Evolutionary conservation across 2,329 filamentous ascomycete species (phyloP).

Genomic region (Fusarium acutatum): DNA sequence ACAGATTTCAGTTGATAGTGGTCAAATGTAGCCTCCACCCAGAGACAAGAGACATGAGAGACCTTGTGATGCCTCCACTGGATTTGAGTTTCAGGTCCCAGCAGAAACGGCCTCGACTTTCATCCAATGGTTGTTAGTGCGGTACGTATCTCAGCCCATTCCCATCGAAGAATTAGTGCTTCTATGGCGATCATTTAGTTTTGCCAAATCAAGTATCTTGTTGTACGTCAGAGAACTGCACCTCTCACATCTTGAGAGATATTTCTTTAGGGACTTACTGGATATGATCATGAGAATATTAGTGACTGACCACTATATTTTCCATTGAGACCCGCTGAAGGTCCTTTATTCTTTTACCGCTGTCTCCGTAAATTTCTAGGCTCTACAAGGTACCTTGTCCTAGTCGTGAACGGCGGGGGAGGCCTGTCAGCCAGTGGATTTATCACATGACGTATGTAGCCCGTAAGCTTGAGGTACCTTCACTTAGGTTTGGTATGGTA

Average conservation of each 20-base stretch:
- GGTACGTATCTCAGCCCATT: background rate
- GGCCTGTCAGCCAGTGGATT: conserved; percentile 26
- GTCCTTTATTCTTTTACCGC: background rate
- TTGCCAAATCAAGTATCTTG: background rate
- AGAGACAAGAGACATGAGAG: background rate
- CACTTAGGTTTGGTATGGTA: background rate
- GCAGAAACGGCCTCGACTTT: background rate
- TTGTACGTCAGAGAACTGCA: background rate
- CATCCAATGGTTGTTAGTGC: background rate
- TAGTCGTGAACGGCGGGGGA: conserved; percentile 11
- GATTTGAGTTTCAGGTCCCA: conserved; percentile 8
- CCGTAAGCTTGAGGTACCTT: background rate
- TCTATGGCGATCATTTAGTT: background rate
- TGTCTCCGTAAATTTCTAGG: background rate
- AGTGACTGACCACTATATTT: background rate
- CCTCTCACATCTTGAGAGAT: background rate
- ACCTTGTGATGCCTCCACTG: conserved; percentile 12
- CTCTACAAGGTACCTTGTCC: background rate
- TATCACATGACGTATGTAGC: conserved; percentile 39
- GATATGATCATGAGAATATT: background rate
- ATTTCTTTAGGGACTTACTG: background rate
- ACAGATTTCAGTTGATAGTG: conserved; percentile 15
- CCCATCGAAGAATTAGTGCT: background rate
- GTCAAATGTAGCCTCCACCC: conserved; percentile 3
- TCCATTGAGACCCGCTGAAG: background rate